phyloP scores from a whole-genome alignment of 2,329 filamentous ascomycete species.

The Whalleya microplaca region DNA sequence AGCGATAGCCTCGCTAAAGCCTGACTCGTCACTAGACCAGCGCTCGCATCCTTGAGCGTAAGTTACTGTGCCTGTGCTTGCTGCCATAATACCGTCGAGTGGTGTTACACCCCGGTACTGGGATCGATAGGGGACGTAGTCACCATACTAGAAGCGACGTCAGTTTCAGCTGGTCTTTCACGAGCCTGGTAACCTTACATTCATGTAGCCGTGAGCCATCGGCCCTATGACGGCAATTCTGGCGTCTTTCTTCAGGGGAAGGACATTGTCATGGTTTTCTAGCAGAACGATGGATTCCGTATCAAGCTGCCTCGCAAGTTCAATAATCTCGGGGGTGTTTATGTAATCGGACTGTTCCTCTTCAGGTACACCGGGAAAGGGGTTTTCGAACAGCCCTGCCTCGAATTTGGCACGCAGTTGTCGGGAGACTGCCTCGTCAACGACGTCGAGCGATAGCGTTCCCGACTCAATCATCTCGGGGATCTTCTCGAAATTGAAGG shows the following conservation, averaged over 20 bases:
- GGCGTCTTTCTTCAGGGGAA: conserved; percentile 65
- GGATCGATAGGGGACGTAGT: conserved; percentile 71
- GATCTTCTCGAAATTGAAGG: conserved; percentile 70
- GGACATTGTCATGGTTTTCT: conserved; percentile 57
- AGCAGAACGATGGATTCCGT: conserved; percentile 65
- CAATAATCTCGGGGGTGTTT: conserved; percentile 61
- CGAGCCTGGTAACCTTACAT: conserved; percentile 49
- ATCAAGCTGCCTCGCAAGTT: conserved; percentile 65
- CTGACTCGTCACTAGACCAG: conserved; percentile 72
- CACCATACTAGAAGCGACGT: conserved; percentile 60
- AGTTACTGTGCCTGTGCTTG: conserved; percentile 62
- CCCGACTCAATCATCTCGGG: conserved; percentile 65
- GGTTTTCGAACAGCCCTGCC: conserved; percentile 72
- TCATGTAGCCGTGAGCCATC: conserved; percentile 73
- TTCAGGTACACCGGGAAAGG: conserved; percentile 62
- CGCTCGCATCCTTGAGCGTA: conserved; percentile 73
- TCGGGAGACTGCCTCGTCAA: conserved; percentile 69
- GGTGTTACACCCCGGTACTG: conserved; percentile 70
- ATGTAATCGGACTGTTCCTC: conserved; percentile 61
- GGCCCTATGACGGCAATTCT: conserved; percentile 75
- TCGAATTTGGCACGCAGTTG: conserved; percentile 70
- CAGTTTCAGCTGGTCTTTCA: conserved; percentile 26
- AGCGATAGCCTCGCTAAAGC: conserved; percentile 67
- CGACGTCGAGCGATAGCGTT: conserved; percentile 59
- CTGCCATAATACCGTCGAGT: conserved; percentile 67